Evolutionary conservation across 345 rosid species (phyloP).

Genomic region (Carallia pectinifolia): DNA sequence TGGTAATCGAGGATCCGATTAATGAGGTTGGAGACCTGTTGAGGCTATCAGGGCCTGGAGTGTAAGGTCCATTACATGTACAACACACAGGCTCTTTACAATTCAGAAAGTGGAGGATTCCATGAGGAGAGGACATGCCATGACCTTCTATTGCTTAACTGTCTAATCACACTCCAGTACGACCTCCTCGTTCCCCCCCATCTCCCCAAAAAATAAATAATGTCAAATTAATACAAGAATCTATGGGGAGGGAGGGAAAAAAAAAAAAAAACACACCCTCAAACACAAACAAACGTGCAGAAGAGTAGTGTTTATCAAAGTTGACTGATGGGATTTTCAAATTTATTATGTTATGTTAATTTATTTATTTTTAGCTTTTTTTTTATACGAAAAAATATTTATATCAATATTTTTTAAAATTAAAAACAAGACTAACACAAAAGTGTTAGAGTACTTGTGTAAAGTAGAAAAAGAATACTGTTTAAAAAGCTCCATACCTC

Average conservation of each 20-base stretch:
- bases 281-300: no score
- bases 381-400: no score
- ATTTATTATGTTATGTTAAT: neutral
- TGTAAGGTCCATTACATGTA: neutral
- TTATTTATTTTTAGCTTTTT: no score
- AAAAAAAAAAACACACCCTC: no score
- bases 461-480: no score
- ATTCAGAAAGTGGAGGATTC: neutral
- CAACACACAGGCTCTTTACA: neutral
- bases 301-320: neutral
- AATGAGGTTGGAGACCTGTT: neutral
- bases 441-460: no score
- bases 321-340: neutral
- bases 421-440: no score
- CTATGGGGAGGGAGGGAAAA: no score
- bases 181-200: no score
- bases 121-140: neutral
- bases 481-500: no score
- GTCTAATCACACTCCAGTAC: constrained; percentile 19
- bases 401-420: no score
- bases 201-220: neutral
- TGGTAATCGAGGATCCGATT: neutral
- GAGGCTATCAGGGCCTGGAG: neutral
- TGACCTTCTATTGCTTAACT: constrained; percentile 1
- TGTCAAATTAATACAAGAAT: no score